A percentile compares a stretch with the other conserved stretches of the same genome.
Evolutionary conservation across 2,329 filamentous ascomycete species (phyloP).

Genomic region (Colletotrichum higginsianum): DNA sequence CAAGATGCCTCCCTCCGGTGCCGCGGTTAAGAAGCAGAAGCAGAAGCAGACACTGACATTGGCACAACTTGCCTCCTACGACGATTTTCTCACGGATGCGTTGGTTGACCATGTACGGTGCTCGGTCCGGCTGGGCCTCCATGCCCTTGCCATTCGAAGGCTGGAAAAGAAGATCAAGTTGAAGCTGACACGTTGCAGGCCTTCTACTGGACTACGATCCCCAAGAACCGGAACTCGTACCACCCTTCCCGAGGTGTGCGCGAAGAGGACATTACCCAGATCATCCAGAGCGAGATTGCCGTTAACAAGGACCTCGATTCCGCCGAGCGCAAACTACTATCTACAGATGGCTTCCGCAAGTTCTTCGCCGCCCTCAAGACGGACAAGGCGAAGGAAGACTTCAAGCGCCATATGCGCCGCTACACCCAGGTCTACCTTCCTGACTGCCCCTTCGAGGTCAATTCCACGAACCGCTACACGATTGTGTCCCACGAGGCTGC

Average conservation of each 20-base stretch:
- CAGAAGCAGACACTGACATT: conserved; percentile 85
- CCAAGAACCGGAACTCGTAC: conserved; percentile 92
- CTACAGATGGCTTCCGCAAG: conserved; percentile 80
- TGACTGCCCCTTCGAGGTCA: conserved; percentile 94
- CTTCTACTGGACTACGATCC: conserved; percentile 96
- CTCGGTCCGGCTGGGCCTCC: background rate
- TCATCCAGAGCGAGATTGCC: conserved; percentile 77
- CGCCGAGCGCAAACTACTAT: conserved; percentile 81
- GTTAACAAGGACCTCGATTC: conserved; percentile 79
- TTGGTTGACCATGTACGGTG: conserved; percentile 91
- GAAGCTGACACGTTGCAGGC: conserved; percentile 68
- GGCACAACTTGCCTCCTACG: conserved; percentile 90
- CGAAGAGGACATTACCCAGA: conserved; percentile 72
- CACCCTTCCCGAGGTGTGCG: conserved; percentile 85
- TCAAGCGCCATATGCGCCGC: conserved; percentile 86
- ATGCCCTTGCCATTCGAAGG: background rate
- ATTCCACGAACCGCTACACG: conserved; percentile 93
- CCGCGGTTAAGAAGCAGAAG: conserved; percentile 64
- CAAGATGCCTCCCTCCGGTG: conserved; percentile 56
- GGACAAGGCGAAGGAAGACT: conserved; percentile 85
- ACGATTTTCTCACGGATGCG: conserved; percentile 95
- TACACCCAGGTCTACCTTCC: conserved; percentile 95
- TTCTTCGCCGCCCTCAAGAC: conserved; percentile 79
- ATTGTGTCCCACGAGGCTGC: conserved; percentile 91
- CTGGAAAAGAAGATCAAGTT: conserved; percentile 38